Base-by-base conservation (phyloP, 2,329 filamentous ascomycete genomes). In the Septoria linicola region DNA sequence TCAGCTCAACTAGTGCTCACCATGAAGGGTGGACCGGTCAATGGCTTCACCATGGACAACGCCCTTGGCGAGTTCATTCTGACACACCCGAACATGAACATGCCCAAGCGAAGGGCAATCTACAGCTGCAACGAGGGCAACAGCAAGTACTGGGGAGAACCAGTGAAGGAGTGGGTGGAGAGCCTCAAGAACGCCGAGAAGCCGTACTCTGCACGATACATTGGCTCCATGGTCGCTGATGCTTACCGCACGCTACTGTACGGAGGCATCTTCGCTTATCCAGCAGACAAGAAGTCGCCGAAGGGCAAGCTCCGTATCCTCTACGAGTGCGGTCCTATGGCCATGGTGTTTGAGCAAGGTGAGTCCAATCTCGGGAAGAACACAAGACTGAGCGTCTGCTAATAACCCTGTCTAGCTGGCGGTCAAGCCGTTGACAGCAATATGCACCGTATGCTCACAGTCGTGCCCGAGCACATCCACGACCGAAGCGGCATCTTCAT, bases 61-160 rank as follows among this genome's bases (percentile, higher is more conserved):
- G 88, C 90, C 14, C 83, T 99, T 42, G 93, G 93, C 75, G 93
- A 99, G 79, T 99, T 99, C 78, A 99, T 99, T 74, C 82, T 99
- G 53, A 95, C 92, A 11, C 93, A 99, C 74, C 93, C 93, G 19
- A 73, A 95, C 74, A 99, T 99, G 93, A 78, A 77, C 60, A 84
- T 97, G 59, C 93, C 93, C 48, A 81, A 80, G 70, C 78, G 80
- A 66, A 82, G 91, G 58, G 74, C 85, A 58, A 99, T 99, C 72
- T 99, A 99, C 82, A 95, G 89, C 21, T 90, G 95, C 75, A 99
- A 99, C 76, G 93, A 99, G 80, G 93, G 93, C 62, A 99, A 99
- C 80, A 92, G 87, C 62, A 77, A 93, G 59, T 97, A 96, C 81
- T 99, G 93, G 93, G 84, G 91, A 59, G 87, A 95, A 40, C 81